phyloP scores from a whole-genome alignment of 352 stramenopile genomes.

The Phytophthora cajani region DNA sequence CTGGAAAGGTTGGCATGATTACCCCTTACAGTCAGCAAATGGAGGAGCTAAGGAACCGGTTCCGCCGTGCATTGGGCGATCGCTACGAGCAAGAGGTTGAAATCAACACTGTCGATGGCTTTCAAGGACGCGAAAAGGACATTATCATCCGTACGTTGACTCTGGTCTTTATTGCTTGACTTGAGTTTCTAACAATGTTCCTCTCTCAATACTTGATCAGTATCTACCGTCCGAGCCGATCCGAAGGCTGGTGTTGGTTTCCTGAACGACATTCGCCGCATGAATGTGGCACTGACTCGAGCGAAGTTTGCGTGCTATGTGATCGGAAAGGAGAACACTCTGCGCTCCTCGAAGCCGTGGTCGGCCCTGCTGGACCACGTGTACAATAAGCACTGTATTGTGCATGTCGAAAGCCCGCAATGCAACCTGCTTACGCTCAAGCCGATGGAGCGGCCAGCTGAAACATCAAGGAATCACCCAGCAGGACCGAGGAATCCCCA shows the following conservation, averaged over 20 bases:
- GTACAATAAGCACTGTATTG: slow-evolving; percentile 70
- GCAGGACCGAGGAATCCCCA: slow-evolving; percentile 23
- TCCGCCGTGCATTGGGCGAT: slow-evolving; percentile 65
- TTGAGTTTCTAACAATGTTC: slow-evolving; percentile 20
- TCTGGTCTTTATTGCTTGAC: not conserved
- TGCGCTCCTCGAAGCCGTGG: slow-evolving; percentile 89
- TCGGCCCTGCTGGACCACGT: slow-evolving; percentile 77
- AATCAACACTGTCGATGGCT: slow-evolving; percentile 93
- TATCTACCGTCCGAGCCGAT: slow-evolving; percentile 88
- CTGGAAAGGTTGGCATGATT: slow-evolving; percentile 89
- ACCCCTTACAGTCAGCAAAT: slow-evolving; percentile 92
- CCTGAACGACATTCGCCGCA: slow-evolving; percentile 88
- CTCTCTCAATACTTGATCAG: slow-evolving; percentile 38
- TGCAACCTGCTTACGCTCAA: slow-evolving; percentile 80
- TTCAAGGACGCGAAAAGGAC: slow-evolving; percentile 92
- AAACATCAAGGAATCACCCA: slow-evolving; percentile 20
- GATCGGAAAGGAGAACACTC: slow-evolving; percentile 81
- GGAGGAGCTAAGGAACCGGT: slow-evolving; percentile 78
- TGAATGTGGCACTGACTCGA: slow-evolving; percentile 90
- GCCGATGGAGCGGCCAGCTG: slow-evolving; percentile 55
- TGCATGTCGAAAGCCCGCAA: slow-evolving; percentile 82
- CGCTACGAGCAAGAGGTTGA: slow-evolving; percentile 86
- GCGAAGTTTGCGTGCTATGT: slow-evolving; percentile 91
- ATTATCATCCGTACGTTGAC: slow-evolving; percentile 88
- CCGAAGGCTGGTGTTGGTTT: slow-evolving; percentile 86